Evolutionary conservation across 2,329 filamentous ascomycete genomes (phyloP).

Genomic region (Colletotrichum agaves): DNA sequence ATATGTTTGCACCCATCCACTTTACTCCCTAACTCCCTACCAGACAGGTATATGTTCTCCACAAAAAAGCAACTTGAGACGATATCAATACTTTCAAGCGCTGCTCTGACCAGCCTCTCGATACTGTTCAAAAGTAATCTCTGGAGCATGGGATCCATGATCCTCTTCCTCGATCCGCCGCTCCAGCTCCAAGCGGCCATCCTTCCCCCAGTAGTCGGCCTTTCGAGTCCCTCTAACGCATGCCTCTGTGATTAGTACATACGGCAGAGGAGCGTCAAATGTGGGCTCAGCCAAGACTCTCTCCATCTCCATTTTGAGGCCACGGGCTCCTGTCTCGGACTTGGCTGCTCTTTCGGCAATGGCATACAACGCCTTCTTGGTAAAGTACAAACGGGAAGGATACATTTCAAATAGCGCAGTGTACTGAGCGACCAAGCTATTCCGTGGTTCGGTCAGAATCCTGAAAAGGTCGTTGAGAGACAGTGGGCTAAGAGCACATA

Average conservation of each 20-base stretch:
- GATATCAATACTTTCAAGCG: slow-evolving; percentile 47
- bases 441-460: slow-evolving; percentile 91
- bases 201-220: slow-evolving; percentile 73
- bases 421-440: slow-evolving; percentile 89
- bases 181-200: slow-evolving; percentile 76
- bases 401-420: slow-evolving; percentile 84
- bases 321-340: slow-evolving; percentile 79
- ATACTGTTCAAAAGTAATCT: slow-evolving; percentile 52
- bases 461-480: slow-evolving; percentile 76
- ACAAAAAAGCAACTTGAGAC: neutral
- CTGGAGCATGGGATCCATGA: slow-evolving; percentile 34
- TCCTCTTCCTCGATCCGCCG: slow-evolving; percentile 74
- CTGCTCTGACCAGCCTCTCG: slow-evolving; percentile 60
- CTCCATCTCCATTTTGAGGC: slow-evolving; percentile 84
- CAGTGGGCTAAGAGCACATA: slow-evolving; percentile 84
- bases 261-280: slow-evolving; percentile 82
- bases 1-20: neutral
- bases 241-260: slow-evolving; percentile 77
- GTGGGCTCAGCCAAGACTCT: slow-evolving; percentile 81
- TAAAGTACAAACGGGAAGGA: slow-evolving; percentile 85
- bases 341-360: slow-evolving; percentile 75
- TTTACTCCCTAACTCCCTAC: slow-evolving; percentile 11
- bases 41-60: neutral
- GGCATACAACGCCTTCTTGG: slow-evolving; percentile 80
- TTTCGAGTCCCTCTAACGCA: slow-evolving; percentile 73